Conservation (phyloP, 805 yeast genomes). For the Isabelozyma rhagii region DNA sequence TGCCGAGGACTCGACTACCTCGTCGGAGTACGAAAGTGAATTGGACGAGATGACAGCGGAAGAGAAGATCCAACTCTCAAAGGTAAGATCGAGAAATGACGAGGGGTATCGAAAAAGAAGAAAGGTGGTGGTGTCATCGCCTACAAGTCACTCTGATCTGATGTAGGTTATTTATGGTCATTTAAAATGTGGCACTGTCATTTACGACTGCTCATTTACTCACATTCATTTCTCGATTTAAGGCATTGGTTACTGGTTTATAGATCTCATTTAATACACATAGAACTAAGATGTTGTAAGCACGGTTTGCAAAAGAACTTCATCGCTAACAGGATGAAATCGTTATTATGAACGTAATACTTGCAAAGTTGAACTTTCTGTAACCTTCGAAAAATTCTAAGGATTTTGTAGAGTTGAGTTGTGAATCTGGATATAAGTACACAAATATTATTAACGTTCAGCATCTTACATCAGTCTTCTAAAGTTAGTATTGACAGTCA, state of each 20-base stretch:
- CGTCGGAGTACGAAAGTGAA: slow-evolving; percentile 18
- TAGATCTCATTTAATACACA: neutral
- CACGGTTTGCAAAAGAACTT: too few species aligned
- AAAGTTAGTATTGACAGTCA: too few species aligned
- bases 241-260: neutral
- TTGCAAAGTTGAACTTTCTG: too few species aligned
- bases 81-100: slow-evolving; percentile 2
- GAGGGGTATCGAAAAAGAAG: slow-evolving; percentile 4
- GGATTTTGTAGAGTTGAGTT: too few species aligned
- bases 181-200: too few species aligned
- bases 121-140: slow-evolving; percentile 4
- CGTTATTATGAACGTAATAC: too few species aligned
- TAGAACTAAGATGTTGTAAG: neutral
- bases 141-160: neutral
- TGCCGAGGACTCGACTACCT: slow-evolving; percentile 6
- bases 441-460: too few species aligned
- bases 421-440: too few species aligned
- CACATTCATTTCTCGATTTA: neutral
- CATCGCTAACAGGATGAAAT: too few species aligned
- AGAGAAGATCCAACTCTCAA: neutral
- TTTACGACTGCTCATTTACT: neutral
- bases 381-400: too few species aligned
- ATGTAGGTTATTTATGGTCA: neutral
- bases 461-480: too few species aligned
- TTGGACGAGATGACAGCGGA: slow-evolving; percentile 4